phyloP scores from a whole-genome alignment of 108 stramenopile species.

The Skeletonema marinoi region DNA sequence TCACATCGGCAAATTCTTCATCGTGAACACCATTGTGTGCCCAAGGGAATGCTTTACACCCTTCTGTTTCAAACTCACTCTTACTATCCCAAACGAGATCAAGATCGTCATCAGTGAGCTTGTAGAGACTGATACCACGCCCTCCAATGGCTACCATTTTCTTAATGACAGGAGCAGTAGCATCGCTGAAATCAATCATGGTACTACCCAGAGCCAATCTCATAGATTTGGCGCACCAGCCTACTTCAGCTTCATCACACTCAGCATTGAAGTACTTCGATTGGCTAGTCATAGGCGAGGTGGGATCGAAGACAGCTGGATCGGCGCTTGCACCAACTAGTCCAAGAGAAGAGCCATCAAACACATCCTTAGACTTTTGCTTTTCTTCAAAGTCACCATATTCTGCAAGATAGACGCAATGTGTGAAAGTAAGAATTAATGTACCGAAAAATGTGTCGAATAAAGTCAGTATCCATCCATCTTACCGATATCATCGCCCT shows the following conservation, averaged over 20 bases:
- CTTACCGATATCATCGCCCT: slow-evolving; percentile 18
- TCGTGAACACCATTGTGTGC: slow-evolving; percentile 59
- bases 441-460: background rate
- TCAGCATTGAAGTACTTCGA: slow-evolving; percentile 47
- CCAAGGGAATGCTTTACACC: slow-evolving; percentile 52
- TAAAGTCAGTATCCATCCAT: background rate
- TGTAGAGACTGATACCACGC: slow-evolving; percentile 47
- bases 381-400: slow-evolving; percentile 54
- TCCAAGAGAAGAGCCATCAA: slow-evolving; percentile 36
- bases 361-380: slow-evolving; percentile 35
- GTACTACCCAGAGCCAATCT: slow-evolving; percentile 44
- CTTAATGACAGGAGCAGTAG: slow-evolving; percentile 35
- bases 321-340: slow-evolving; percentile 20
- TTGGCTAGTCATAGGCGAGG: slow-evolving; percentile 23
- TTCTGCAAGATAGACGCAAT: slow-evolving; percentile 3
- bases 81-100: slow-evolving; percentile 36
- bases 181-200: slow-evolving; percentile 50
- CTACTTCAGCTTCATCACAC: slow-evolving; percentile 24
- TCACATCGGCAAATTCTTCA: slow-evolving; percentile 47
- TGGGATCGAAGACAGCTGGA: slow-evolving; percentile 41
- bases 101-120: slow-evolving; percentile 28
- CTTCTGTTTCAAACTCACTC: slow-evolving; percentile 40
- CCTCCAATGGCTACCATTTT: slow-evolving; percentile 52
- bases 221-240: slow-evolving; percentile 45
- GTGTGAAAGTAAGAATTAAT: background rate